Conservation (phyloP, 129 eudicot genomes). For the Saposhnikovia divaricata region DNA sequence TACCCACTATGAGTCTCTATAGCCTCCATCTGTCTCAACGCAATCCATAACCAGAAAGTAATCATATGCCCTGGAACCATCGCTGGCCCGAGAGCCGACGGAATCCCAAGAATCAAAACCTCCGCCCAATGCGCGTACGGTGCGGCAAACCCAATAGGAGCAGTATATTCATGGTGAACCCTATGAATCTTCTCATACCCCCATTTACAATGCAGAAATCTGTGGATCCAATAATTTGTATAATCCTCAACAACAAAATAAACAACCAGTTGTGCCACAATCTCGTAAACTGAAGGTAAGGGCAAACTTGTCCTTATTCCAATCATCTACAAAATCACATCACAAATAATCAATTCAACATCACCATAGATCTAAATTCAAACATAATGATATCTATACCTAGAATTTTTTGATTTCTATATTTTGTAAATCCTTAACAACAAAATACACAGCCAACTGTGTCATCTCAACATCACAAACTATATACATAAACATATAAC, state of each 20-base stretch:
- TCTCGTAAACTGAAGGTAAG: constrained; percentile 64
- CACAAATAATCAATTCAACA: background rate
- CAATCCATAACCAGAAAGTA: constrained; percentile 65
- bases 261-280: constrained; percentile 47
- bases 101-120: constrained; percentile 68
- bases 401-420: too few relatives aligned
- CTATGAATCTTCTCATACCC: constrained; percentile 67
- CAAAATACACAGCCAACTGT: background rate
- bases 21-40: constrained; percentile 61
- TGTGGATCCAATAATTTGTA: constrained; percentile 81
- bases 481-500: background rate
- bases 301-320: constrained; percentile 85
- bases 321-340: constrained; percentile 45
- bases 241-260: constrained; percentile 85
- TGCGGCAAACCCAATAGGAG: constrained; percentile 44
- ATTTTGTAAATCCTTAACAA: background rate
- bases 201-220: constrained; percentile 78
- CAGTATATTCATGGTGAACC: constrained; percentile 83
- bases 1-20: constrained; percentile 91
- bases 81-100: constrained; percentile 75
- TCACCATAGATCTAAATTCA: background rate
- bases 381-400: too few relatives aligned
- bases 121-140: constrained; percentile 75
- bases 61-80: constrained; percentile 63
- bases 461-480: too few relatives aligned